phyloP scores from a whole-genome alignment of 116 monocot species.

The Papilionanthe hybrid region DNA sequence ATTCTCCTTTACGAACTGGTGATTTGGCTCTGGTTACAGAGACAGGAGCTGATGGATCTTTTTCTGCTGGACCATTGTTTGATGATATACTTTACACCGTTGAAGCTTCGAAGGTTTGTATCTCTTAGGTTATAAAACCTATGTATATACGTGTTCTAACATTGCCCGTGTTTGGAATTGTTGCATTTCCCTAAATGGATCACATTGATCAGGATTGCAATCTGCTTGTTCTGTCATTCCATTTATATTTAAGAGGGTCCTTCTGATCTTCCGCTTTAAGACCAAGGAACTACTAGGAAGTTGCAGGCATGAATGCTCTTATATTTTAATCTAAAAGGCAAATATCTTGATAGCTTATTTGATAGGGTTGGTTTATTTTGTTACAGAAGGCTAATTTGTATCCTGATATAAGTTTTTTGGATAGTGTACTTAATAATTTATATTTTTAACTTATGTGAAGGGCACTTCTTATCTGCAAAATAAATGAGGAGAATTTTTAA shows the following conservation, averaged over 20 bases:
- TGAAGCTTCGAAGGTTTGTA: slow-evolving; percentile 85
- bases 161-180: background rate
- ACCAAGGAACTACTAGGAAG: background rate
- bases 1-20: slow-evolving; percentile 58
- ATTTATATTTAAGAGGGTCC: background rate
- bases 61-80: slow-evolving; percentile 74
- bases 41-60: slow-evolving; percentile 66
- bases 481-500: background rate
- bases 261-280: background rate
- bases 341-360: background rate
- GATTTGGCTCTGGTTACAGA: slow-evolving; percentile 60
- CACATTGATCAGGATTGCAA: background rate
- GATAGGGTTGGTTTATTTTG: background rate
- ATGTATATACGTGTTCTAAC: background rate
- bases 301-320: background rate
- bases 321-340: background rate
- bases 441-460: background rate
- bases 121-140: background rate
- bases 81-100: slow-evolving; percentile 75
- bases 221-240: background rate
- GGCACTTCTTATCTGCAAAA: background rate
- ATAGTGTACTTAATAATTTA: background rate
- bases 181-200: background rate
- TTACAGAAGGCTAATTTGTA: background rate
- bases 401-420: background rate